Base-by-base conservation (phyloP, 345 rosid genomes). In the Corchorus capsularis region DNA sequence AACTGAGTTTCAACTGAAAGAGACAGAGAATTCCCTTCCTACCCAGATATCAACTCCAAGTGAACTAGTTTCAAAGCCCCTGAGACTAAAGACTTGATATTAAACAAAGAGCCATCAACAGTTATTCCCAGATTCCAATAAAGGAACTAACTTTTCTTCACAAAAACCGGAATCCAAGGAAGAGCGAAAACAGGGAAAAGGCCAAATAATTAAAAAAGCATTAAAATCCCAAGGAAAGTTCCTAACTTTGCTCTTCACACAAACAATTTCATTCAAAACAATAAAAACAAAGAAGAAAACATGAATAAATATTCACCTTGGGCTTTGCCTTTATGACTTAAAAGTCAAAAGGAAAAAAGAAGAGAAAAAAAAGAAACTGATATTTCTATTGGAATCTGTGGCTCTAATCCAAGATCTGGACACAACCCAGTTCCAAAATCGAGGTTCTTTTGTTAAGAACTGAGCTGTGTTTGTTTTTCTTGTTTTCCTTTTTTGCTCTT, bases 341-440 rank as follows among this genome's bases (percentile, higher is more conserved):
- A 69, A 77, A 82, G 80, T 77, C 77, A 79, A 83, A 77, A 63
- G 37, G 14, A 43, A 65, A 27, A 35, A 20, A 22, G 8, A 34
- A 34, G 47, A 65, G n/a, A 35, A 20, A 22, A 17, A 34, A 34
- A 34, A 15, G 27, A 0, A 32, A 68, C 3, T 41, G 50, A 64
- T 64, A 47, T n/a, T 43, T 20, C 20, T 22, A n/a, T 20, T 27
- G 49, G 41, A 75, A 65, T 13, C 67, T 49, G n/a, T 39, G 73
- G 74, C 78, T 72, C 72, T n/a, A 79, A 71, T 66, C 43, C 63
- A 82, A 86, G 90, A 88, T 88, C 87, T 73, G 61, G 20, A 41
- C 63, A 75, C 71, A 69, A 68, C 82, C 77, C 75, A 71, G 79
- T 79, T 79, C 66, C 37, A 17, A 64, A 72, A 75, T 68, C 80